These are phyloP conservation scores for Penicillium fimorum DNA, from an alignment of 495 filamentous ascomycete genomes.

Conservation along the genomic window DNA sequence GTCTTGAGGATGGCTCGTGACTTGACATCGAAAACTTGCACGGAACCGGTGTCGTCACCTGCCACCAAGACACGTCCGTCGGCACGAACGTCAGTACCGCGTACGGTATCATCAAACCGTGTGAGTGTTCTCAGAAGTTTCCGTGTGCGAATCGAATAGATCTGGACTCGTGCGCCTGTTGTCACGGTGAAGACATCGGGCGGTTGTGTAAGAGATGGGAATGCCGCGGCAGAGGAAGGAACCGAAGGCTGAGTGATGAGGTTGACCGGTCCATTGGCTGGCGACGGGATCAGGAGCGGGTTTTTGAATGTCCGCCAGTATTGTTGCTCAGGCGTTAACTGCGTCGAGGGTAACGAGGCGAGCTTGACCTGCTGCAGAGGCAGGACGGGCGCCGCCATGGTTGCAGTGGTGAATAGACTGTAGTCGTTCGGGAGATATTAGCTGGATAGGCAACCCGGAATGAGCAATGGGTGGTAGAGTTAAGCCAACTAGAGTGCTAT, in stretches of 20 bases:
- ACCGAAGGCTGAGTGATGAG: conserved; percentile 76
- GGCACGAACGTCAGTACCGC: conserved; percentile 78
- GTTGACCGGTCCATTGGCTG: conserved; percentile 79
- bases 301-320: conserved; percentile 96
- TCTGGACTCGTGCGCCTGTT: conserved; percentile 83
- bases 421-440: not conserved
- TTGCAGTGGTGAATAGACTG: conserved; percentile 15
- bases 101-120: conserved; percentile 84
- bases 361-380: conserved; percentile 82
- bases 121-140: conserved; percentile 89
- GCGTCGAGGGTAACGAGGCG: conserved; percentile 53
- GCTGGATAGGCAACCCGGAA: not conserved
- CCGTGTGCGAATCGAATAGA: conserved; percentile 85
- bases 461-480: not conserved
- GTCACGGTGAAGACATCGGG: conserved; percentile 89
- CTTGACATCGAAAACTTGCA: conserved; percentile 91
- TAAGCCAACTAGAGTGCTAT: conserved; percentile 10
- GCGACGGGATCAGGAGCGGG: conserved; percentile 79
- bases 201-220: conserved; percentile 45
- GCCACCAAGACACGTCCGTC: conserved; percentile 88
- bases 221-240: conserved; percentile 47
- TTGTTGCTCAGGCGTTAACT: conserved; percentile 77
- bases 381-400: conserved; percentile 86
- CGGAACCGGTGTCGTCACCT: conserved; percentile 82
- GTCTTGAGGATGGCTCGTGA: conserved; percentile 92